Evolutionary conservation across 495 filamentous ascomycete genomes (phyloP), one percentile per base, ranked within the genome.

Genomic region (Lindgomyces ingoldianus): DNA sequence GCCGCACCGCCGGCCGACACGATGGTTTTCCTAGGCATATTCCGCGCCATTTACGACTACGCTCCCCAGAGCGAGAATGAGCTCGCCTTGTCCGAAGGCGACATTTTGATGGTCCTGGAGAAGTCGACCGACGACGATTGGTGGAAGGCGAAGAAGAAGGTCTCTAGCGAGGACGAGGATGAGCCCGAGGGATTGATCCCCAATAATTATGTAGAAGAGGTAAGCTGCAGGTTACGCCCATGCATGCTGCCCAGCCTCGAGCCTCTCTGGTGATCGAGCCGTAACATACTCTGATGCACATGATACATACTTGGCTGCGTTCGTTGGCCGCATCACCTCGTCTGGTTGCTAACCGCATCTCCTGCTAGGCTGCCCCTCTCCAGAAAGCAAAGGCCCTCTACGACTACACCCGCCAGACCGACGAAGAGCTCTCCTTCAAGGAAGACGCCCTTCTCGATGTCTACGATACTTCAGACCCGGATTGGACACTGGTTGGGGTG

Each of bases 81-180:
- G 84, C 81, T 99, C 60, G 81, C 87, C 65, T 89, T 99, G 64
- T 78, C 80, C 58, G 93, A 97, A 72, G 94, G 93, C 59, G 95
- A 99, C 74, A 69, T 97, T 49, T 84, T 99, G 42, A 98, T 93
- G 74, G 81, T 99, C 30, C 80, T 98, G 50, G 91, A 98, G 69
- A 96, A 96, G 80, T 91, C 85, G 73, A 74, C 77, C 26, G 92
- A 96, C 4, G 93, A 97, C 79, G 90, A 90, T 72, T 97, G 93
- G 93, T 98, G 93, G 93, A 96, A 89, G 74, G 93, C 90, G 19
- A 97, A 97, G 82, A 97, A 96, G 84, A 96, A 93, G 83, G 91
- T 90, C 29, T 83, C 84, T n/a, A 83, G 77, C 44, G 91, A 95
- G 22, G 94, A 96, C 56, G 92, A 97, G 29, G 94, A 97, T 53